A percentile compares a stretch with the other conserved stretches of the same genome.
phyloP scores from a whole-genome alignment of 805 yeast species.

The Brettanomyces naardenensis region DNA sequence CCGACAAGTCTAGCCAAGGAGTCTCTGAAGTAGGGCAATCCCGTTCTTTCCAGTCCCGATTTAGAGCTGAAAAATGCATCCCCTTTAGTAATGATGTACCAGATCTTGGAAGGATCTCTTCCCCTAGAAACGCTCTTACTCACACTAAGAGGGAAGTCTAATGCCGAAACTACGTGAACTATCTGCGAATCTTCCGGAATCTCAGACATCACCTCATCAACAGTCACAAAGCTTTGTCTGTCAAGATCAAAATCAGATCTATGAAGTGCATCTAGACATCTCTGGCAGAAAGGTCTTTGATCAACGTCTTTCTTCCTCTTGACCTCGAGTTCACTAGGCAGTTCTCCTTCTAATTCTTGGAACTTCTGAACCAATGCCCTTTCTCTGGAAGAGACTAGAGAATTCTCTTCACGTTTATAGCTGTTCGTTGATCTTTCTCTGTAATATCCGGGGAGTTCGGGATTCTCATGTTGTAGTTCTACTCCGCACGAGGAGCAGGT shows the following conservation, averaged over 20 bases:
- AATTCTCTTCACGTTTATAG: not conserved
- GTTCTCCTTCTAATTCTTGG: not conserved
- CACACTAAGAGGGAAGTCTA: conserved; percentile 66
- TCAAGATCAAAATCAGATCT: conserved; percentile 31
- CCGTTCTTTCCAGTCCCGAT: conserved; percentile 14
- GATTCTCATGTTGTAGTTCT: not conserved
- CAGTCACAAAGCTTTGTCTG: conserved; percentile 26
- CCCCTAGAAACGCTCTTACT: conserved; percentile 28
- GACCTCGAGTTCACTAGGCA: not conserved
- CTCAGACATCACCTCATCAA: conserved; percentile 23
- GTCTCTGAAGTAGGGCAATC: conserved; percentile 26
- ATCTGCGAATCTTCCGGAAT: conserved; percentile 40
- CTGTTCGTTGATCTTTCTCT: not conserved
- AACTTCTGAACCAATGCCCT: not conserved
- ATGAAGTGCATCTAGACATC: conserved; percentile 48
- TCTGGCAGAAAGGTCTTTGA: conserved; percentile 33
- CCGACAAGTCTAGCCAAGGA: conserved; percentile 23
- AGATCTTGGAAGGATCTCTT: conserved; percentile 28
- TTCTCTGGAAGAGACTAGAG: not conserved
- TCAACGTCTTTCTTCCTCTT: conserved; percentile 2
- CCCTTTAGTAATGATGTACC: conserved; percentile 34
- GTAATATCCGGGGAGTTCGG: conserved; percentile 1
- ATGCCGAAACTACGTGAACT: conserved; percentile 55
- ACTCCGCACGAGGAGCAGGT: conserved; percentile 7
- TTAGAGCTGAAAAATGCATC: conserved; percentile 26